A percentile compares a stretch with the other conserved stretches of the same genome.
Evolutionary conservation across 495 filamentous ascomycete species (phyloP).

Genomic region (Friedmanniomyces simplex): DNA sequence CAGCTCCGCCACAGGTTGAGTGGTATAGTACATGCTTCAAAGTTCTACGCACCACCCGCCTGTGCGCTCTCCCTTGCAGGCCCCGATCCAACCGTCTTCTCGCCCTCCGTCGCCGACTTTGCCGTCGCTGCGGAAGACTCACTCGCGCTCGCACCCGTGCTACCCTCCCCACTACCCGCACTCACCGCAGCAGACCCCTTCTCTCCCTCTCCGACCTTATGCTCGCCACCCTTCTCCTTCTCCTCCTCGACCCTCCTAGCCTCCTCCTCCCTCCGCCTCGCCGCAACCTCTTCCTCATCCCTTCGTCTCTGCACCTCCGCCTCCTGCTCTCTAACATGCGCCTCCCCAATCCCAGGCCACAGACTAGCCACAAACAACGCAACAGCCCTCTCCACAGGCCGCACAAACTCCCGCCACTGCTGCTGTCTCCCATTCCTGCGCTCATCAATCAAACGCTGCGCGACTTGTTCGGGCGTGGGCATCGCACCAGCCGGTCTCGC

Average conservation of each 20-base stretch:
- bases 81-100: too few relatives aligned
- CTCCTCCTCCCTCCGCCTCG: slow-evolving; percentile 39
- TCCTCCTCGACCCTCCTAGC: slow-evolving; percentile 23
- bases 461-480: slow-evolving; percentile 43
- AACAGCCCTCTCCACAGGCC: slow-evolving; percentile 61
- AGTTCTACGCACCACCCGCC: too few relatives aligned
- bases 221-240: slow-evolving; percentile 10
- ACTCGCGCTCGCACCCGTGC: neutral
- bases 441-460: slow-evolving; percentile 44
- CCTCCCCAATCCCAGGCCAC: slow-evolving; percentile 73
- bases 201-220: neutral
- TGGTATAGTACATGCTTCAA: too few relatives aligned
- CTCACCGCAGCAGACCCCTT: neutral
- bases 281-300: slow-evolving; percentile 38
- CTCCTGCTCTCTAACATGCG: slow-evolving; percentile 63
- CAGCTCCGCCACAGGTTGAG: too few relatives aligned
- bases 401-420: slow-evolving; percentile 43
- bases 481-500: slow-evolving; percentile 19
- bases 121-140: neutral
- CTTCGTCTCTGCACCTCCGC: slow-evolving; percentile 23
- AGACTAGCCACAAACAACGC: slow-evolving; percentile 77
- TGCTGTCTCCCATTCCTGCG: slow-evolving; percentile 27
- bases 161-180: neutral
- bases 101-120: too few relatives aligned
- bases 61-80: too few relatives aligned